These are phyloP conservation scores for Raphanus sativus DNA, from an alignment of 345 rosid species.

Conservation along the genomic window DNA sequence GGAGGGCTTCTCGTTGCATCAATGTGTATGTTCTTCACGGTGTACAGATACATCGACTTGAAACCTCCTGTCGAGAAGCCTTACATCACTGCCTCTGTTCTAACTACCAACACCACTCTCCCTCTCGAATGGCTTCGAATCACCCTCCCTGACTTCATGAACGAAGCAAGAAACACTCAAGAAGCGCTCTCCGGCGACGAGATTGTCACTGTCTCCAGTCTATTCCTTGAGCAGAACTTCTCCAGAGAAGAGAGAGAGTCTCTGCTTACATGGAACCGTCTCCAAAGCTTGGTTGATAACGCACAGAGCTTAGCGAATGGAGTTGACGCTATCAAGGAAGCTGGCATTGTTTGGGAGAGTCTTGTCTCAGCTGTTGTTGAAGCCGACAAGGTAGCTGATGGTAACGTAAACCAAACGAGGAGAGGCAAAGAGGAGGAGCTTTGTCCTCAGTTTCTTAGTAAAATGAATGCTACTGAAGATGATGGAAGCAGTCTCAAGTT, in stretches of 20 bases:
- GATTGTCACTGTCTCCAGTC: constrained; percentile 39
- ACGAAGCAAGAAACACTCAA: constrained; percentile 56
- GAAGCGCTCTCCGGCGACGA: constrained; percentile 59
- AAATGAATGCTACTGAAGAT: constrained; percentile 69
- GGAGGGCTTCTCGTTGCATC: constrained; percentile 71
- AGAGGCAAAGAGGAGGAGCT: constrained; percentile 56
- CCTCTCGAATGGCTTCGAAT: constrained; percentile 75
- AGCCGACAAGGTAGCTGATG: constrained; percentile 54
- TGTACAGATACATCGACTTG: constrained; percentile 67
- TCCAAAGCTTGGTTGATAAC: constrained; percentile 59
- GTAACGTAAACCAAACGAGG: constrained; percentile 50
- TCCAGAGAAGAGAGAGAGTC: constrained; percentile 64
- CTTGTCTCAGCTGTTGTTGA: constrained; percentile 74
- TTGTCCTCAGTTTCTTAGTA: constrained; percentile 85
- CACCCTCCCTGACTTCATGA: constrained; percentile 54
- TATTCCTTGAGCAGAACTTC: constrained; percentile 63
- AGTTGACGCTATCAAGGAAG: constrained; percentile 87
- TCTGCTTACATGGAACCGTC: constrained; percentile 72
- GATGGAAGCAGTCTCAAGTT: constrained; percentile 51
- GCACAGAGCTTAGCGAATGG: constrained; percentile 71
- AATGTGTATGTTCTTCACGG: constrained; percentile 62
- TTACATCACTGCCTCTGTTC: constrained; percentile 45
- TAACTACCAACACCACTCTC: constrained; percentile 54
- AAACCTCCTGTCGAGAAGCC: constrained; percentile 61
- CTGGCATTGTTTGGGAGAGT: constrained; percentile 76